These are phyloP conservation scores for Trifolium repens DNA, from an alignment of 306 rosid species.

Conservation along the genomic window DNA sequence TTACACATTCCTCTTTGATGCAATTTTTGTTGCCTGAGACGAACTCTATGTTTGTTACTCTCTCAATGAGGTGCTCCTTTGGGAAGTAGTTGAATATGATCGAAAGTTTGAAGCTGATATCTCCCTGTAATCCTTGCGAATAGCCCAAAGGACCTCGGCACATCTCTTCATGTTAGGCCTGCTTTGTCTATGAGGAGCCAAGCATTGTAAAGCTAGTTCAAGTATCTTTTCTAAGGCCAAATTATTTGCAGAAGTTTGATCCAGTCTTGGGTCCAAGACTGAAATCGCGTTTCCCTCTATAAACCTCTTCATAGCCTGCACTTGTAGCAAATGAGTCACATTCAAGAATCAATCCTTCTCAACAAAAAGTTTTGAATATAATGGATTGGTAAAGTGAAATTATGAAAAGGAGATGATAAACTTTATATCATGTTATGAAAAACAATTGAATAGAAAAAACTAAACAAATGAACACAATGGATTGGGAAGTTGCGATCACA, in stretches of 20 bases:
- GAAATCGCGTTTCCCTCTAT: slow-evolving; percentile 60
- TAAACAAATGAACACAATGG: neutral
- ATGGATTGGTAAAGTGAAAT: neutral
- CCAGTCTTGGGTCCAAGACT: slow-evolving; percentile 76
- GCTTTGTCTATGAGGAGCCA: slow-evolving; percentile 91
- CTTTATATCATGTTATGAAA: neutral
- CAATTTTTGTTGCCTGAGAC: slow-evolving; percentile 4
- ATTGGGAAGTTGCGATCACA: slow-evolving; percentile 4
- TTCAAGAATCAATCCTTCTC: slow-evolving; percentile 13
- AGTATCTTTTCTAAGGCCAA: slow-evolving; percentile 73
- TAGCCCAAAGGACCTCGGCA: slow-evolving; percentile 91
- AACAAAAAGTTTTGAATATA: neutral
- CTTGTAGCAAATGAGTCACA: slow-evolving; percentile 38
- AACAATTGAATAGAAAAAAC: neutral
- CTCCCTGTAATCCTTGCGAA: slow-evolving; percentile 85
- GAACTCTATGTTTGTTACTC: slow-evolving; percentile 38
- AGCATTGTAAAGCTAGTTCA: slow-evolving; percentile 88
- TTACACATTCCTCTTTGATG: slow-evolving; percentile 12
- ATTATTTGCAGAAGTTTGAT: slow-evolving; percentile 54
- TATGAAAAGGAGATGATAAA: neutral
- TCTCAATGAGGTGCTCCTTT: slow-evolving; percentile 48
- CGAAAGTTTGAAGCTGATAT: slow-evolving; percentile 56
- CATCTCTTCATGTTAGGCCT: slow-evolving; percentile 90
- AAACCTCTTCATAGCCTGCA: slow-evolving; percentile 93
- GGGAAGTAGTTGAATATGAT: slow-evolving; percentile 67